A percentile compares a stretch with the other conserved stretches of the same genome.
Conservation (phyloP, 257 asterid genomes). For the Knoxia roxburghii region DNA sequence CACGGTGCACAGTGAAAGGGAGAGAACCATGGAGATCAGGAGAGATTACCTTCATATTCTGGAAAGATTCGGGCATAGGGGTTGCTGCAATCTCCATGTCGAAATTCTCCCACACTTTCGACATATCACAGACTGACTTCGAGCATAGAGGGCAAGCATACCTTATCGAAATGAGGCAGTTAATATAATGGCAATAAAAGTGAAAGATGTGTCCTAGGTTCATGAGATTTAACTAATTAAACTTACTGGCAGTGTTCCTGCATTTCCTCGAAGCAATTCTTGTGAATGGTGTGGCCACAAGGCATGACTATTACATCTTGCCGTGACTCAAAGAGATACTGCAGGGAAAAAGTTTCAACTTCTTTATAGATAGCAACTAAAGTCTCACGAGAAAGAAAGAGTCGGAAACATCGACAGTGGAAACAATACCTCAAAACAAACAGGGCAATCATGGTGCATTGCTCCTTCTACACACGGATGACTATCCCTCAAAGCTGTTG, state of each 20-base stretch:
- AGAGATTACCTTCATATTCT: slow-evolving; percentile 41
- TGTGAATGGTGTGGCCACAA: slow-evolving; percentile 92
- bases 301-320: slow-evolving; percentile 60
- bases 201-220: neutral
- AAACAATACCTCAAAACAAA: slow-evolving; percentile 69
- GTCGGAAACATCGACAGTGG: neutral
- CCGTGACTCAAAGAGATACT: slow-evolving; percentile 80
- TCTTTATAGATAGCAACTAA: neutral
- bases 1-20: neutral
- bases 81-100: slow-evolving; percentile 85
- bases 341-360: neutral
- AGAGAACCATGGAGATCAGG: neutral
- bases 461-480: slow-evolving; percentile 90
- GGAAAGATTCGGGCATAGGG: slow-evolving; percentile 66
- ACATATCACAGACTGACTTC: slow-evolving; percentile 83
- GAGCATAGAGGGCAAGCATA: slow-evolving; percentile 82
- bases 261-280: slow-evolving; percentile 75
- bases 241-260: slow-evolving; percentile 72
- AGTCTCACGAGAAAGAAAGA: neutral
- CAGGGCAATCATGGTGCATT: slow-evolving; percentile 93
- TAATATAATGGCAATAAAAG: neutral
- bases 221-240: neutral
- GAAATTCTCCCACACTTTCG: slow-evolving; percentile 77
- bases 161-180: slow-evolving; percentile 25
- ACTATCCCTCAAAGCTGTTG: slow-evolving; percentile 40